Base-by-base conservation (phyloP, 179 eudicot species). In the Drosera spatulata region DNA sequence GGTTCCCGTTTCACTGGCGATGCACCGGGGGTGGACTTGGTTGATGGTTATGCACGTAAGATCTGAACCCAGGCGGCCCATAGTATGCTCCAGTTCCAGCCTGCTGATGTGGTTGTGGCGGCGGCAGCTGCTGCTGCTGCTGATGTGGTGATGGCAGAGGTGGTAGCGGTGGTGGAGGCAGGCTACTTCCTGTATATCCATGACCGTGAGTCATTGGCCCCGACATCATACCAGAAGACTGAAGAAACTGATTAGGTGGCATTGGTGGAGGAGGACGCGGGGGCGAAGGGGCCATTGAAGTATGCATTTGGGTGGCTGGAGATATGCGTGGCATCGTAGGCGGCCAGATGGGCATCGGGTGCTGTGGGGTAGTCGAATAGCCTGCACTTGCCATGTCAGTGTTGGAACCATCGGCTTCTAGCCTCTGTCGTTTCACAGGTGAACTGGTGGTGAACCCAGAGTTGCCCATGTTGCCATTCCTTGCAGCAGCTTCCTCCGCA, bases 401-500 rank as follows among this genome's bases (percentile, higher is more conserved):
- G 67, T 62, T 80, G 53, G 67, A 61, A 61, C 14, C 58, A 50
- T 80, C 80, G 37, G 75, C 41, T 15, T 88, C 94, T 12, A 82
- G 44, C 68, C 71, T 82, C 53, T 67, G 82, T 52, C 88, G 73
- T 74, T 86, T 86, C 43, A 81, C 85, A 9, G 85, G 81, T 33
- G 94, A 48, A 63, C 56, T 66, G 5, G 76, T 5, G 11, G 77
- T 41, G 50, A 79, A 77, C 43, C 80, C 86, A 38, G 65, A 45
- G 14, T 75, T 66, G 53, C 67, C 77, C 41, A 67, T 64, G n/a
- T 77, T 77, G 55, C 69, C 65, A 61, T 72, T 75, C 74, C 58
- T 67, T 3, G 85, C 79, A 55, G 96, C 96, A 55, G 83, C 87
- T 66, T 91, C 87, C 78, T 88, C 88, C 4, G 98, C 98, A 50